phyloP scores from a whole-genome alignment of 257 asterid genomes.

The Fraxinus cuspidata region DNA sequence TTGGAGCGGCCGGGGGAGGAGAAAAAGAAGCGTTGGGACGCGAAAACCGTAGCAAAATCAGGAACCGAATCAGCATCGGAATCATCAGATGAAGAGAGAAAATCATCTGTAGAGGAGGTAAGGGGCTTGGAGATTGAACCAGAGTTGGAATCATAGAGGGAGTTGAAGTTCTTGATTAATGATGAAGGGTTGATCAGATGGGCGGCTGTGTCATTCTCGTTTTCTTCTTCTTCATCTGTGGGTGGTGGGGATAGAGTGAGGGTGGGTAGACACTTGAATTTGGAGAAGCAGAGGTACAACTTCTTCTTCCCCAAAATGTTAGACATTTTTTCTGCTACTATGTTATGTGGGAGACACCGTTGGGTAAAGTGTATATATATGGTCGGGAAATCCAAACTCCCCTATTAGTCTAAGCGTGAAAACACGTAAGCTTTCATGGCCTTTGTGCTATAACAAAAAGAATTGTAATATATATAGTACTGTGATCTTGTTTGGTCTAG shows the following conservation, averaged over 20 bases:
- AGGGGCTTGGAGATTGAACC: background rate
- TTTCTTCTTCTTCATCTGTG: conserved; percentile 26
- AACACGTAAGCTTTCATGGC: no score
- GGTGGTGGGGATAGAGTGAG: conserved; percentile 34
- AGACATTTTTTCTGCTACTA: conserved; percentile 45
- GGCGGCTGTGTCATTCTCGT: background rate
- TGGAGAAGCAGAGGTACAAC: conserved; percentile 66
- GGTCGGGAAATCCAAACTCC: background rate
- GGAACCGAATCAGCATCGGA: conserved; percentile 43
- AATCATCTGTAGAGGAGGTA: background rate
- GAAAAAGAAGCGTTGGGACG: conserved; percentile 82
- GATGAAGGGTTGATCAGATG: conserved; percentile 19
- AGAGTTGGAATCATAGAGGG: conserved; percentile 40
- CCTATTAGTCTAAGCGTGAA: no score
- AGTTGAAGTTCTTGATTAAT: conserved; percentile 49
- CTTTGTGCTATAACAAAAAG: no score
- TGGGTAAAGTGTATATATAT: background rate
- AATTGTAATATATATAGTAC: background rate
- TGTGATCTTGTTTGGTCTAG: background rate
- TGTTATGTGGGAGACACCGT: background rate
- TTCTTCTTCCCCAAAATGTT: conserved; percentile 46
- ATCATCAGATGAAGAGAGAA: conserved; percentile 30
- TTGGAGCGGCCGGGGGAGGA: conserved; percentile 79
- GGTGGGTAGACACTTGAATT: conserved; percentile 68
- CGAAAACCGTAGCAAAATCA: conserved; percentile 63